Percentiles rank a stretch among this genome's conserved stretches.
These are phyloP conservation scores for Erysimum cheiri DNA, from an alignment of 441 rosid genomes.

Conservation along the genomic window DNA sequence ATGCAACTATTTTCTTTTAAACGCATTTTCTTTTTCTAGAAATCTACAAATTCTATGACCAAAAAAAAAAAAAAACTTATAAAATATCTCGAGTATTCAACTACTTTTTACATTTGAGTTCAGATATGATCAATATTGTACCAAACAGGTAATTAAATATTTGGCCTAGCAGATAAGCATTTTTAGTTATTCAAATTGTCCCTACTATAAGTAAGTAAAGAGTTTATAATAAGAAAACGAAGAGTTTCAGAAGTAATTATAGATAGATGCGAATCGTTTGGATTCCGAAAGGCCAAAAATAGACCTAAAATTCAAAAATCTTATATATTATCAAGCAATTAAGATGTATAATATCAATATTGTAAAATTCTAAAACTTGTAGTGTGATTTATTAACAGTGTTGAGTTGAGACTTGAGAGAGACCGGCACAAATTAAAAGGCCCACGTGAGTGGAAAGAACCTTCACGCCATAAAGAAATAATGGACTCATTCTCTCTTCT, in stretches of 20 bases:
- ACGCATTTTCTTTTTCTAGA: background rate
- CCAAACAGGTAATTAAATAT: background rate
- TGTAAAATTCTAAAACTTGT: too few species aligned
- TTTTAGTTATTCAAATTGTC: background rate
- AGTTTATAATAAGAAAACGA: too few species aligned
- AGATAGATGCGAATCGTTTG: background rate
- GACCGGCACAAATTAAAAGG: constrained; percentile 19
- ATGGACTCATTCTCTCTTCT: constrained; percentile 16
- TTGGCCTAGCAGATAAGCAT: background rate
- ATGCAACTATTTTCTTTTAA: constrained; percentile 21
- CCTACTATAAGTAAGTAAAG: background rate
- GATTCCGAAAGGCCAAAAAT: background rate
- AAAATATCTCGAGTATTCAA: too few species aligned
- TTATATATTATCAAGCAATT: too few species aligned
- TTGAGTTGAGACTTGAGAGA: constrained; percentile 27
- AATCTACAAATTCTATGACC: background rate
- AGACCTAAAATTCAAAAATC: background rate
- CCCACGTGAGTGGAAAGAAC: constrained; percentile 26
- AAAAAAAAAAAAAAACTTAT: background rate
- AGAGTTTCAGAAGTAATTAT: too few species aligned
- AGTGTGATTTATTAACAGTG: background rate
- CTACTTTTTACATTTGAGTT: too few species aligned
- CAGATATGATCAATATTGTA: too few species aligned
- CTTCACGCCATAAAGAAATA: constrained; percentile 37
- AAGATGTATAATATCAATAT: too few species aligned